These are phyloP conservation scores for Helotiales sp. DNA, from an alignment of 2,329 filamentous ascomycete species.

Conservation along the genomic window DNA sequence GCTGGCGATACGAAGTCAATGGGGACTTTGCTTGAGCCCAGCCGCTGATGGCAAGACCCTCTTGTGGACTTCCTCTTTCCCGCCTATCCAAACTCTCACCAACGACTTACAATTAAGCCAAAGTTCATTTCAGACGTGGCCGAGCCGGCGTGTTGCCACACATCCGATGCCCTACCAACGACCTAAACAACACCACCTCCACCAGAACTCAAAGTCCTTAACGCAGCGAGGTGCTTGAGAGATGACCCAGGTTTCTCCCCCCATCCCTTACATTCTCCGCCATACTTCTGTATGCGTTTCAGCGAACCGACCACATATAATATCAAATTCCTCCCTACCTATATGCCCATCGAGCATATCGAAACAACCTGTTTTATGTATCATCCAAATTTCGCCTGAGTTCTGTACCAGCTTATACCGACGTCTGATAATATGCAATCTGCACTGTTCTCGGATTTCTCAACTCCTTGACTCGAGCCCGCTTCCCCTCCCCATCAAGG, in stretches of 20 bases:
- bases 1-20: neutral
- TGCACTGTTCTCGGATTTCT: neutral
- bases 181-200: neutral
- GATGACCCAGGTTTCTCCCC: neutral
- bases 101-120: neutral
- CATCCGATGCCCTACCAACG: neutral
- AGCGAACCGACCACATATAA: conserved; percentile 1
- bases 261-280: neutral
- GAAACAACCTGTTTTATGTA: conserved; percentile 12
- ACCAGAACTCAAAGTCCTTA: neutral
- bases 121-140: neutral
- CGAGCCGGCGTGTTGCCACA: neutral
- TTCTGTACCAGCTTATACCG: neutral
- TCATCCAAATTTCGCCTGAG: neutral
- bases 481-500: neutral
- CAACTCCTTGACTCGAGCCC: neutral
- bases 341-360: conserved; percentile 16
- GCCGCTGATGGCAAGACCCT: conserved; percentile 2
- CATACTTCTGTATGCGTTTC: neutral
- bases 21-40: neutral
- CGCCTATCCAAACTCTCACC: neutral
- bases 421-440: neutral
- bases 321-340: conserved; percentile 11
- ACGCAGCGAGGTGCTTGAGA: conserved; percentile 6
- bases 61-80: neutral